A percentile compares a stretch with the other conserved stretches of the same genome.
These are phyloP conservation scores for Oryza meridionalis DNA, from an alignment of 176 grass and related monocot genomes.

Conservation along the genomic window DNA sequence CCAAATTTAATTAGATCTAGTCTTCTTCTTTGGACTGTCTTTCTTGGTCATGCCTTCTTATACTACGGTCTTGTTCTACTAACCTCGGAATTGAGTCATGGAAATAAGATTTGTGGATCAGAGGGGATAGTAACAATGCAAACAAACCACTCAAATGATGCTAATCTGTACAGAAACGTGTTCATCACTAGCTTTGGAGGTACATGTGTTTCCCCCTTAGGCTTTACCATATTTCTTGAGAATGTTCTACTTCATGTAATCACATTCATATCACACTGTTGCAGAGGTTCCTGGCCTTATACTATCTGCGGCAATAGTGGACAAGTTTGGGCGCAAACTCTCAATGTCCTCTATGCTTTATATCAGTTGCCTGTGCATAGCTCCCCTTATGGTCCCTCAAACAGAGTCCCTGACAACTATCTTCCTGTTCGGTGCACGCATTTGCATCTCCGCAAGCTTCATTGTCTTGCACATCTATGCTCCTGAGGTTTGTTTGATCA, in stretches of 20 bases:
- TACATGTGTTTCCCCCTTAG: slow-evolving; percentile 32
- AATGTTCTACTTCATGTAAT: slow-evolving; percentile 6
- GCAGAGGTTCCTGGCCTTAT: slow-evolving; percentile 87
- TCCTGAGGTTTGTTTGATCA: slow-evolving; percentile 73
- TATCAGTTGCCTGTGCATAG: slow-evolving; percentile 69
- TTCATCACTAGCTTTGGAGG: slow-evolving; percentile 90
- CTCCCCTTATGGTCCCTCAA: slow-evolving; percentile 74
- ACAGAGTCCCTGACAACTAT: slow-evolving; percentile 61
- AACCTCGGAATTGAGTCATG: slow-evolving; percentile 78
- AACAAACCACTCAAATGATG: slow-evolving; percentile 43
- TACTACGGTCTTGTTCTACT: slow-evolving; percentile 91
- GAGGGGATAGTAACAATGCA: slow-evolving; percentile 31
- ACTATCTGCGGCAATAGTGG: slow-evolving; percentile 78
- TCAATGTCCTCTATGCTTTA: slow-evolving; percentile 80
- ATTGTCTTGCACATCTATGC: slow-evolving; percentile 80
- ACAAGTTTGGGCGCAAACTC: slow-evolving; percentile 84
- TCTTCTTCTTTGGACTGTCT: slow-evolving; percentile 87
- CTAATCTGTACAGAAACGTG: slow-evolving; percentile 79
- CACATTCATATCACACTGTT: not conserved
- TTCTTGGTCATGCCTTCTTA: slow-evolving; percentile 83
- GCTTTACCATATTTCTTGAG: slow-evolving; percentile 7
- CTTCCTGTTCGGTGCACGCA: slow-evolving; percentile 69
- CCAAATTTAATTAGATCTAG: slow-evolving; percentile 77
- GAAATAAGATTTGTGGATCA: slow-evolving; percentile 64
- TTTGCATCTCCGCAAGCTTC: slow-evolving; percentile 84